Percentiles rank a stretch among this genome's conserved stretches.
phyloP scores from a whole-genome alignment of 306 rosid species.

The Prinsepia uniflora region DNA sequence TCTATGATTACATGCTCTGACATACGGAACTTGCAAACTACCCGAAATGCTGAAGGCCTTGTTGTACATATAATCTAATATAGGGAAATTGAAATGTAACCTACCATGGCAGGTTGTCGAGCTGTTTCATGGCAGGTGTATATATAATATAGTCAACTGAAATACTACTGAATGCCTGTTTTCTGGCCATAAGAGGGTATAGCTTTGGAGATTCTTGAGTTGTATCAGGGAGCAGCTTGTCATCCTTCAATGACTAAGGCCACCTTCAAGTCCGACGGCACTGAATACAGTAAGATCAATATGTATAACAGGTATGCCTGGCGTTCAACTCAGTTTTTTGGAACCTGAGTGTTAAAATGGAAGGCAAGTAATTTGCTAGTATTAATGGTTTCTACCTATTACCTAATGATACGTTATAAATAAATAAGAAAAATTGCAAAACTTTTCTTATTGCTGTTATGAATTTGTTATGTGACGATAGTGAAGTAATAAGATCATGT shows the following conservation, averaged over 20 bases:
- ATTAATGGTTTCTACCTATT: conserved; percentile 15
- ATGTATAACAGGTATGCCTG: conserved; percentile 18
- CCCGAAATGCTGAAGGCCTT: conserved; percentile 12
- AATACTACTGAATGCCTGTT: conserved; percentile 2
- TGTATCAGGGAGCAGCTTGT: neutral
- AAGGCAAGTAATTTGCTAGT: conserved; percentile 19
- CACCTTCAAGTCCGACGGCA: conserved; percentile 4
- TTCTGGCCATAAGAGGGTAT: neutral
- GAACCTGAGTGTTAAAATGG: conserved; percentile 36
- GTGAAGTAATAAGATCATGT: neutral
- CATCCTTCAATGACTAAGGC: conserved; percentile 6
- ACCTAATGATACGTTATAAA: conserved; percentile 5
- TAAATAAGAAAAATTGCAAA: conserved; percentile 2
- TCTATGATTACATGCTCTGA: conserved; percentile 60
- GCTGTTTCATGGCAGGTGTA: conserved; percentile 24
- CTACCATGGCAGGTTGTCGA: conserved; percentile 19
- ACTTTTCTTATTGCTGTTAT: neutral
- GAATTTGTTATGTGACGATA: neutral
- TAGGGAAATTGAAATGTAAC: conserved; percentile 8
- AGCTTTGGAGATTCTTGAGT: conserved; percentile 19
- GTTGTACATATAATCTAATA: conserved; percentile 7
- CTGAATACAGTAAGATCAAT: conserved; percentile 2
- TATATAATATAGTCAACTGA: conserved; percentile 25
- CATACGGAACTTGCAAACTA: neutral
- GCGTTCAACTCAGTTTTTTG: conserved; percentile 35